phyloP scores from a whole-genome alignment of 257 asterid species.

The Coffea eugenioides region DNA sequence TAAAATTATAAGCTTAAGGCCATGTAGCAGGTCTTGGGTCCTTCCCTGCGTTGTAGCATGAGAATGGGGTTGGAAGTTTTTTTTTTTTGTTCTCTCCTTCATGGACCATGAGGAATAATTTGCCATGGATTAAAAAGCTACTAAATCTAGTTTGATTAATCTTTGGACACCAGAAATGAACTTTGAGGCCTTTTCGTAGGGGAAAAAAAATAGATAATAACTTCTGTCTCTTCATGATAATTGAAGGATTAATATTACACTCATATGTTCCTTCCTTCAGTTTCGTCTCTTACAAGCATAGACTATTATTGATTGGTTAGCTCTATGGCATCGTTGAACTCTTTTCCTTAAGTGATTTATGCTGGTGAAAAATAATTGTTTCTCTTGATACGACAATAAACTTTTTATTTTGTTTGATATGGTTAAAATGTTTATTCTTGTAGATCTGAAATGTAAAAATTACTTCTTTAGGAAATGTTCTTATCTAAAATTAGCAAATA shows the following conservation, averaged over 20 bases:
- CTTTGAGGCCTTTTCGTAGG: background rate
- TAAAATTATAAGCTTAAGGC: too few relatives aligned
- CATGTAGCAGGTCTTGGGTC: background rate
- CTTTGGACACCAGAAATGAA: background rate
- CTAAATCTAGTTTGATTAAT: background rate
- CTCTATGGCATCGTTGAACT: background rate
- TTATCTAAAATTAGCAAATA: background rate
- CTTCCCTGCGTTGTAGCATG: background rate
- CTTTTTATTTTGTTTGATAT: background rate
- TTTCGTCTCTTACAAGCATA: background rate
- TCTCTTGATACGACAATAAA: background rate
- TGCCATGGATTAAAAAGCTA: too few relatives aligned
- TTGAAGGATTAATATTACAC: background rate
- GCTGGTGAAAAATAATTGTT: background rate
- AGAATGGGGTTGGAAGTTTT: too few relatives aligned
- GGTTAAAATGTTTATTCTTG: background rate
- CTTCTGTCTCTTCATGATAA: background rate
- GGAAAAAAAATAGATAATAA: background rate
- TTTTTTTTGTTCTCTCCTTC: background rate
- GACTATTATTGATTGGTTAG: background rate
- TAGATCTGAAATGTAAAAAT: background rate
- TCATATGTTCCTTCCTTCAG: background rate
- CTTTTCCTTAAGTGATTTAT: background rate
- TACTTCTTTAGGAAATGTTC: background rate
- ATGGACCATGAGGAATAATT: background rate